phyloP scores from a whole-genome alignment of 495 filamentous ascomycete genomes.

The Aspergillus campestris region DNA sequence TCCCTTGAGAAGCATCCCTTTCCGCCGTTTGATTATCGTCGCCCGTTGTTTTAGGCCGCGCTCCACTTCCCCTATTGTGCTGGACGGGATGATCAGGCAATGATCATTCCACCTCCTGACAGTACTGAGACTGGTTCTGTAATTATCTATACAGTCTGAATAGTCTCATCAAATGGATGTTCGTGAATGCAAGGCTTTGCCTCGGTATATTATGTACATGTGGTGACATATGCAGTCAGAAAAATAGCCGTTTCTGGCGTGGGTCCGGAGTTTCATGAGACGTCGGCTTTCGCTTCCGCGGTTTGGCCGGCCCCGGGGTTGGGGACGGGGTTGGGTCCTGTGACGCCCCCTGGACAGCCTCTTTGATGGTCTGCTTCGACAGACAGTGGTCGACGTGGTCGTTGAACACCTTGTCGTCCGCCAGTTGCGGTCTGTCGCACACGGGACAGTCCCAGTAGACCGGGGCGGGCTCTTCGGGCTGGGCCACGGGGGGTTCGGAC shows the following conservation, averaged over 20 bases:
- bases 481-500: background rate
- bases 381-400: conserved; percentile 92
- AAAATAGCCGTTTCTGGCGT: conserved; percentile 34
- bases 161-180: no score
- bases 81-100: no score
- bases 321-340: conserved; percentile 3
- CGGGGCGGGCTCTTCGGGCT: conserved; percentile 11
- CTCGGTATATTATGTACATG: background rate
- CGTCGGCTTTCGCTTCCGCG: conserved; percentile 24
- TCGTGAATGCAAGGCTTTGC: no score
- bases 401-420: conserved; percentile 77
- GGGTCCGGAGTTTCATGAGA: conserved; percentile 18
- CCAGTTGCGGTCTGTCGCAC: conserved; percentile 61
- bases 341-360: conserved; percentile 52
- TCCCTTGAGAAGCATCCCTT: no score
- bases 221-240: conserved; percentile 15
- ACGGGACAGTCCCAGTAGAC: conserved; percentile 82
- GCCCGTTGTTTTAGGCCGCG: no score
- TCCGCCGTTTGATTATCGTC: no score
- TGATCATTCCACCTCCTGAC: no score
- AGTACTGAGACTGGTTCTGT: no score
- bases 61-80: no score
- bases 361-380: conserved; percentile 74
- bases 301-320: background rate
- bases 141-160: no score